Base-by-base conservation (phyloP, 192 early-diverging fungal genomes). In the Lobulomyces angularis region DNA sequence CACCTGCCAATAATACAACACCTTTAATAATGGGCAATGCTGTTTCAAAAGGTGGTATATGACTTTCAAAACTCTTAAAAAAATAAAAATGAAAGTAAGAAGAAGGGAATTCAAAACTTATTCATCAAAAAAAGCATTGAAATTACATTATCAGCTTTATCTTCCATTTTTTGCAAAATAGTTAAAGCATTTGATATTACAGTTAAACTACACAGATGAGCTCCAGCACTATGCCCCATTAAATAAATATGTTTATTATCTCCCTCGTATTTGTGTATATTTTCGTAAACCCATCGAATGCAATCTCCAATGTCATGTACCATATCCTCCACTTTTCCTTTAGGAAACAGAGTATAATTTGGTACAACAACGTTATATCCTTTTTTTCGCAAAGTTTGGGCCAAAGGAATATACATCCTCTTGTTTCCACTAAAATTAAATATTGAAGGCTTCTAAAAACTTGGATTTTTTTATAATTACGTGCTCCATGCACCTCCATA, bases 161-260 rank as follows among this genome's bases (percentile, higher is more conserved):
- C n/a, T n/a, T n/a, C n/a, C n/a, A n/a, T n/a, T 8, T 33, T 8
- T 43, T 9, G 17, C 37, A 8, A 8, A n/a, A 20, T 25, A 8
- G 6, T 56, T 23, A 21, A 61, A 27, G 43, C 20, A 21, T 40
- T 32, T 27, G 51, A 55, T 6, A 65, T 22, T 16, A 65, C 45
- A 8, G 56, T 45, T 12, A 59, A n/a, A 29, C 48, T 43, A 23
- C 25, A 39, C 9, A 67, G 39, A 35, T 67, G 64, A 11, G 58
- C 61, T 21, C 64, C 64, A 3, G 61, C 64, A 16, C 41, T 31
- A 35, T 65, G 16, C 12, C 64, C 61, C 54, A 67, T 56, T 21
- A 65, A 23, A 26, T 31, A 24, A 38, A 67, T 61, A 8, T 66
- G 34, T 14, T 20, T 18, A 4, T 45, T 31, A 32, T 56, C 44